Percentiles rank a stretch among this genome's conserved stretches.
phyloP scores from a whole-genome alignment of 495 filamentous ascomycete genomes.

The Aspergillus diversus region DNA sequence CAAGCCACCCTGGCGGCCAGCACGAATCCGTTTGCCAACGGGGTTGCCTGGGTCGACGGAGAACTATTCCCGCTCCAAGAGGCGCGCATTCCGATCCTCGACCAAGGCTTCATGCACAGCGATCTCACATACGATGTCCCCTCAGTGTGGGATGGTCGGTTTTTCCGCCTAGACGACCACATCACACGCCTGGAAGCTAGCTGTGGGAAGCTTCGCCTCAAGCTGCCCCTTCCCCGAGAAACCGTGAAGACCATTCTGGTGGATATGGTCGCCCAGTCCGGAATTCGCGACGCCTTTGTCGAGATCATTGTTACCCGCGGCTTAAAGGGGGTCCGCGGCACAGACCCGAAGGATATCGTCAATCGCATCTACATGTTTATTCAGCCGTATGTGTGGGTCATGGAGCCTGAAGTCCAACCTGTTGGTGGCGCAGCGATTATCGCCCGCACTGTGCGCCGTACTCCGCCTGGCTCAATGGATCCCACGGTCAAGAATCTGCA shows the following conservation, averaged over 20 bases:
- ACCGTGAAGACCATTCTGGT: slow-evolving; percentile 38
- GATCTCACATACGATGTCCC: slow-evolving; percentile 49
- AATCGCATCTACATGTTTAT: slow-evolving; percentile 46
- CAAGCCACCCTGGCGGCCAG: slow-evolving; percentile 28
- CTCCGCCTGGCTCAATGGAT: slow-evolving; percentile 39
- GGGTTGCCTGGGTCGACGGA: slow-evolving; percentile 42
- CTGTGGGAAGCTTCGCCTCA: slow-evolving; percentile 42
- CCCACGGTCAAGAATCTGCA: slow-evolving; percentile 49
- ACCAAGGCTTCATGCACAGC: slow-evolving; percentile 48
- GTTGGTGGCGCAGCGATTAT: slow-evolving; percentile 42
- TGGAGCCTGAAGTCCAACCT: slow-evolving; percentile 40
- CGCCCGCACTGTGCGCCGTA: slow-evolving; percentile 40
- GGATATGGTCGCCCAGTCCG: slow-evolving; percentile 41
- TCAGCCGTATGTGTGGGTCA: slow-evolving; percentile 43
- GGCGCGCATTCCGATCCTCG: slow-evolving; percentile 43
- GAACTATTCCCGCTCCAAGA: slow-evolving; percentile 33
- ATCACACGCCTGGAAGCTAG: slow-evolving; percentile 35
- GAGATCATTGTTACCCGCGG: slow-evolving; percentile 47
- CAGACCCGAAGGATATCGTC: slow-evolving; percentile 28
- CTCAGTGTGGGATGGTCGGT: slow-evolving; percentile 44
- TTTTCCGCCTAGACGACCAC: slow-evolving; percentile 45
- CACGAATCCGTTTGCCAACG: slow-evolving; percentile 36
- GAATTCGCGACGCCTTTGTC: slow-evolving; percentile 44
- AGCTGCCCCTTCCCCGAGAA: slow-evolving; percentile 34
- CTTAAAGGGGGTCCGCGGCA: slow-evolving; percentile 34